Base-by-base conservation (phyloP, 306 rosid species). In the Bauhinia variegata region DNA sequence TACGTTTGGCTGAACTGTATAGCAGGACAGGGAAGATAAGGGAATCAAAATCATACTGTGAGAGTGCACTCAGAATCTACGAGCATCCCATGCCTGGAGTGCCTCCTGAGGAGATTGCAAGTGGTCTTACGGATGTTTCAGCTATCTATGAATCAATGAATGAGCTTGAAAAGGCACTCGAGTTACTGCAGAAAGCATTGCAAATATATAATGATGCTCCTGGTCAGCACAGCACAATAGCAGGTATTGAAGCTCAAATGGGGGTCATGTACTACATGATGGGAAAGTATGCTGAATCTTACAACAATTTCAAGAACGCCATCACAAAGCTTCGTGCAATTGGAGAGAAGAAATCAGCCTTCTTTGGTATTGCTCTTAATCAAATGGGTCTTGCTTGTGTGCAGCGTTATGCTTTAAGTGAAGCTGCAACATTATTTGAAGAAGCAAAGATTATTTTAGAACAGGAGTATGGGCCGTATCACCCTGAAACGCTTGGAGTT, bases 351-450 rank as follows among this genome's bases (percentile, higher is more conserved):
- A 95, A 85, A 85, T 80, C 92, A 8, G 82, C 96, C 54, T 95
- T 82, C 70, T 90, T 90, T n/a, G 99, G 95, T 11, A 74, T 89
- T 71, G 92, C 86, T 60, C 95, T 95, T 11, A 95, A 95, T 67
- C 99, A 95, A 78, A 86, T 87, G 88, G 99, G 99, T 28, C 97
- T 90, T 65, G 77, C 87, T 23, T 95, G 97, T 76, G 96, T 91
- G 54, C 97, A 95, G 68, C 76, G 60, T 4, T 63, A 62, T 53
- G 73, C 86, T 5, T 80, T 91, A 16, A 39, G 54, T 44, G 97
- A 95, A 79, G 99, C 97, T 39, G 79, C 73, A 11, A 85, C 82
- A 50, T 65, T 91, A 31, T 91, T 95, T 67, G 96, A 95, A 79
- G 97, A 95, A 85, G 95, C 97, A 12, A 85, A 70, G 79, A 60